Base-by-base conservation (phyloP, 2,329 filamentous ascomycete species). In the Mycocentrospora acerina region DNA sequence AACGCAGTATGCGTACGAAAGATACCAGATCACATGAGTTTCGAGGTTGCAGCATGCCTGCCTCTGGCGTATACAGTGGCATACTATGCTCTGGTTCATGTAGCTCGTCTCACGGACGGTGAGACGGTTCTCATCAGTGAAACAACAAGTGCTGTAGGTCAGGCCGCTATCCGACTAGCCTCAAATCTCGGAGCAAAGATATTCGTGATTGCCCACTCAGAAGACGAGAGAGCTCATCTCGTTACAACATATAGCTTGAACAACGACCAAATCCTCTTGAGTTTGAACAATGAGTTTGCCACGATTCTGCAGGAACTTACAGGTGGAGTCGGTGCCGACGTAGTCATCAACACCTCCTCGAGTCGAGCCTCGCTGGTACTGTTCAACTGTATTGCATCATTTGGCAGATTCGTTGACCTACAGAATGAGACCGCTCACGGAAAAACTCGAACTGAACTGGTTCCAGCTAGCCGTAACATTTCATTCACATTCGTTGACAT, bases 71-170 rank as follows among this genome's bases (percentile, higher is more conserved):
- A 31, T 16, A 24, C 28, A 13, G 49, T 48, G 3, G 42, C 39
- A 3, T 41, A 41, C 17, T 38, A 58, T 30, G 41, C 45, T 13
- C 42, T 67, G 2, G 19, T 54, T n/a, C 44, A 56, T 5, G 26
- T 53, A 4, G 57, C 48, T 1, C 45, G 51, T 10, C 40, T 69
- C 8, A 29, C 38, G 4, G 32, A 42, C n/a, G 65, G 60, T 7
- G 55, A 69, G 30, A 55, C 35, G 1, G 32, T 58, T 9, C 35
- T 62, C 4, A 52, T 63, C 14, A 53, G 59, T 28, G 25, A 35
- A 9, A 59, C 57, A 1, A 29, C 51, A 29, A 50, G 55, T 11
- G 48, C 39, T 10, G 35, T 52, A 4, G 57, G 56, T n/a, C 48
- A 54, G 29, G 47, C 51, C 10, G 46, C 49, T 7, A 47, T 60